These are phyloP conservation scores for Botrytis fabae DNA, from an alignment of 2,329 filamentous ascomycete species.

Conservation along the genomic window DNA sequence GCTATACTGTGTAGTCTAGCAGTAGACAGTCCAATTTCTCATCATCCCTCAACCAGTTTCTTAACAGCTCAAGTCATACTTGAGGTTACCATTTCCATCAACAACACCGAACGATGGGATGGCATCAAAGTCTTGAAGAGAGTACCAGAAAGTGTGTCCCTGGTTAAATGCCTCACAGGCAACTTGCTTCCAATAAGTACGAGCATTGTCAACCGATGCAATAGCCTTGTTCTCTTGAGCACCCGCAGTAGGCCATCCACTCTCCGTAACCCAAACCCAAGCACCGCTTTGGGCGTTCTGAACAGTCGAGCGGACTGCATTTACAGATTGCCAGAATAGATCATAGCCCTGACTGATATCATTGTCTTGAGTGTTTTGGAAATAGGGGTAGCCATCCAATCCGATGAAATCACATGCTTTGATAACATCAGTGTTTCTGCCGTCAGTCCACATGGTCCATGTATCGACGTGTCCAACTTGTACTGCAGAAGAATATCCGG, in stretches of 20 bases:
- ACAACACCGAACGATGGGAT: constrained; percentile 45
- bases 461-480: constrained; percentile 69
- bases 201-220: constrained; percentile 57
- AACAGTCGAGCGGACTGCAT: constrained; percentile 37
- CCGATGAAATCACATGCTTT: constrained; percentile 64
- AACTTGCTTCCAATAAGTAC: constrained; percentile 63
- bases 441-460: constrained; percentile 63
- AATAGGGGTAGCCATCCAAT: constrained; percentile 67
- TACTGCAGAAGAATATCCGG: constrained; percentile 49
- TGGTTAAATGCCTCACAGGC: constrained; percentile 59
- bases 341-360: constrained; percentile 54
- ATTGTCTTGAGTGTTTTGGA: constrained; percentile 58
- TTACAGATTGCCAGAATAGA: constrained; percentile 51
- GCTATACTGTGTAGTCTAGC: background rate
- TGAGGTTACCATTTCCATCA: constrained; percentile 35
- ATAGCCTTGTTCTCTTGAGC: constrained; percentile 55
- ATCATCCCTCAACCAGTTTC: background rate
- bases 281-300: constrained; percentile 51
- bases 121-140: constrained; percentile 54
- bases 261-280: constrained; percentile 64
- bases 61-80: constrained; percentile 35
- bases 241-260: constrained; percentile 63
- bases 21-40: background rate
- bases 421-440: constrained; percentile 59
- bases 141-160: constrained; percentile 62